A percentile compares a stretch with the other conserved stretches of the same genome.
phyloP scores from a whole-genome alignment of 805 yeast genomes.

The Starmerella lactis-condensi region DNA sequence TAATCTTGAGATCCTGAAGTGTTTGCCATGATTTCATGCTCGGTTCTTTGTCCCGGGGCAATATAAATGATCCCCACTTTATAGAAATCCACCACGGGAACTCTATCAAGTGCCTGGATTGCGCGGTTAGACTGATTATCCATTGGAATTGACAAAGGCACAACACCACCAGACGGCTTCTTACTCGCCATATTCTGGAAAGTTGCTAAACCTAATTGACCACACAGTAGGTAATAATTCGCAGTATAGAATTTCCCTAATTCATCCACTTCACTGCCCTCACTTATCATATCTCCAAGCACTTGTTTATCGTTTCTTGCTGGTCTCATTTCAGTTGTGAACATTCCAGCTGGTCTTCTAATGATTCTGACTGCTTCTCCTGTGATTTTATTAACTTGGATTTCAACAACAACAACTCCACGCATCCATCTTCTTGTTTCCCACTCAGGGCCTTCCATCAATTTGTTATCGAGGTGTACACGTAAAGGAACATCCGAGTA shows the following conservation, averaged over 20 bases:
- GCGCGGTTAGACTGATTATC: constrained; percentile 35
- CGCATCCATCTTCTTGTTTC: constrained; percentile 34
- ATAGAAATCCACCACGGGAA: constrained; percentile 60
- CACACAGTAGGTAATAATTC: constrained; percentile 9
- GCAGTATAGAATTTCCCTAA: constrained; percentile 7
- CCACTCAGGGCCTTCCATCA: constrained; percentile 12
- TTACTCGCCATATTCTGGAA: constrained; percentile 1
- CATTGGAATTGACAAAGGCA: constrained; percentile 30
- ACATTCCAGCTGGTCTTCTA: constrained; percentile 50
- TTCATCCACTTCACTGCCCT: constrained; percentile 2
- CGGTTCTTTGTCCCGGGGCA: constrained; percentile 46
- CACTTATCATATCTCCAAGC: background rate
- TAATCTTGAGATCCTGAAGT: constrained; percentile 44
- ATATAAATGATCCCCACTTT: constrained; percentile 65
- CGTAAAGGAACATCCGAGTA: constrained; percentile 43
- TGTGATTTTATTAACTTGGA: constrained; percentile 33
- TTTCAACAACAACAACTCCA: constrained; percentile 38
- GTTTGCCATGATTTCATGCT: constrained; percentile 46
- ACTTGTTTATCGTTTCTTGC: constrained; percentile 1
- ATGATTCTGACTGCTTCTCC: constrained; percentile 36
- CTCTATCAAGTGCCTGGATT: constrained; percentile 44
- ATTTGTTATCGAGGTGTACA: constrained; percentile 22
- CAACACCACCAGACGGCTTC: background rate
- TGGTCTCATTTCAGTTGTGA: constrained; percentile 11
- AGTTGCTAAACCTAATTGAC: constrained; percentile 10